These are phyloP conservation scores for Endothia cerciana DNA, from an alignment of 2,329 filamentous ascomycete species.

Conservation along the genomic window DNA sequence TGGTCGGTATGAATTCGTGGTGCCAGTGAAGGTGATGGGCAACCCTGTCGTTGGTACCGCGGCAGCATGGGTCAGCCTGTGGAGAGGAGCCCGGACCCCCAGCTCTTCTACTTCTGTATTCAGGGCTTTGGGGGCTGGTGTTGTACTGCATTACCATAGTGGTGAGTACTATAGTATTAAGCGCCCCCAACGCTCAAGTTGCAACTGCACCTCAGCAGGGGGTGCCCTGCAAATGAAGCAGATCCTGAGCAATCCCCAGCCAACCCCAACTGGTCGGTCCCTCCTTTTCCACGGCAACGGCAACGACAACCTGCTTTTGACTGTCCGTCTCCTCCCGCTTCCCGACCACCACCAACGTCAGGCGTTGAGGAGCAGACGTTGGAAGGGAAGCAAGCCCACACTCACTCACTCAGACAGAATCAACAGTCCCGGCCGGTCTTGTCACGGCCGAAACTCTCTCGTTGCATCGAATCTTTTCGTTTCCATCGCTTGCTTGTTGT, in stretches of 20 bases:
- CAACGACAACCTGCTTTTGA: constrained; percentile 11
- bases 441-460: constrained; percentile 7
- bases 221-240: background rate
- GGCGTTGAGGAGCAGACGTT: constrained; percentile 16
- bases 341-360: constrained; percentile 22
- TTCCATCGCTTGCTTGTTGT: constrained; percentile 4
- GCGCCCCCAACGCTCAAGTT: background rate
- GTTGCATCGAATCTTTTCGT: background rate
- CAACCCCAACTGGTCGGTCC: background rate
- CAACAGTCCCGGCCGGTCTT: background rate
- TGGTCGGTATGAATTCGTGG: background rate
- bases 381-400: constrained; percentile 4
- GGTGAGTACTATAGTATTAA: background rate
- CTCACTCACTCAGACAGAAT: background rate
- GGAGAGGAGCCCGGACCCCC: background rate
- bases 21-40: background rate
- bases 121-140: background rate
- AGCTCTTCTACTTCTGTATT: background rate
- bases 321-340: constrained; percentile 15
- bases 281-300: constrained; percentile 27
- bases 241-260: constrained; percentile 5
- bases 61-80: constrained; percentile 1
- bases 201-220: background rate
- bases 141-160: background rate
- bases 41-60: background rate